Evolutionary conservation across 2,329 filamentous ascomycete genomes (phyloP).

Genomic region (Fusarium incarnatum): DNA sequence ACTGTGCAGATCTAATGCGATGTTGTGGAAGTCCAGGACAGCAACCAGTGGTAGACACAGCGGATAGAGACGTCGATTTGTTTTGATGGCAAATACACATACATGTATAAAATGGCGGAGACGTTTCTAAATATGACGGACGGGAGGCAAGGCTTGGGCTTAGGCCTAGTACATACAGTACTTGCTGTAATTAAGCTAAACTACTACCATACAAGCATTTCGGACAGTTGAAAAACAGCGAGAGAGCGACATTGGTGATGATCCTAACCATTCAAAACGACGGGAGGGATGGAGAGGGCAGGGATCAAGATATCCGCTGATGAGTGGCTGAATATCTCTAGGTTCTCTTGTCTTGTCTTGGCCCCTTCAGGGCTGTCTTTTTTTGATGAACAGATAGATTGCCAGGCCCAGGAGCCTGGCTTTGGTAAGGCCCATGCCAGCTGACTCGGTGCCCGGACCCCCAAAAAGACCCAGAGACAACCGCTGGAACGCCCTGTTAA

Average conservation of each 20-base stretch:
- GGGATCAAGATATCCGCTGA: constrained; percentile 6
- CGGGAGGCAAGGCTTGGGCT: constrained; percentile 5
- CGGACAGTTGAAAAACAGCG: constrained; percentile 17
- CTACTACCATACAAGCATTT: neutral
- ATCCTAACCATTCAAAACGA: constrained; percentile 10
- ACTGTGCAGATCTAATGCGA: constrained; percentile 20
- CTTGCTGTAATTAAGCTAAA: neutral
- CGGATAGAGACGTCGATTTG: constrained; percentile 5
- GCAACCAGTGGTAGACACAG: neutral
- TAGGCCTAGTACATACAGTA: no score
- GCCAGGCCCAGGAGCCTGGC: constrained; percentile 46
- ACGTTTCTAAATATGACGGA: constrained; percentile 16
- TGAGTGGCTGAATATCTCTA: constrained; percentile 21
- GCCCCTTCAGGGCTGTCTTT: neutral
- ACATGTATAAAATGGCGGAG: constrained; percentile 5
- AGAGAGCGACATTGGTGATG: constrained; percentile 20
- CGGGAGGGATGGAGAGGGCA: constrained; percentile 1
- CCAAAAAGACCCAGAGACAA: constrained; percentile 31
- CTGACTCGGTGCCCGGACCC: constrained; percentile 35
- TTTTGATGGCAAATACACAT: neutral
- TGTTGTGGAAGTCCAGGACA: constrained; percentile 28
- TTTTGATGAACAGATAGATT: neutral
- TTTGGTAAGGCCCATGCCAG: constrained; percentile 35
- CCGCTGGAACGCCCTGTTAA: constrained; percentile 18
- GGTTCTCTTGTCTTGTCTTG: neutral